Evolutionary conservation across 768 basidiomycete genomes (phyloP), one percentile per base, ranked within the genome.

Genomic region (Lactarius pseudohatsudake): DNA sequence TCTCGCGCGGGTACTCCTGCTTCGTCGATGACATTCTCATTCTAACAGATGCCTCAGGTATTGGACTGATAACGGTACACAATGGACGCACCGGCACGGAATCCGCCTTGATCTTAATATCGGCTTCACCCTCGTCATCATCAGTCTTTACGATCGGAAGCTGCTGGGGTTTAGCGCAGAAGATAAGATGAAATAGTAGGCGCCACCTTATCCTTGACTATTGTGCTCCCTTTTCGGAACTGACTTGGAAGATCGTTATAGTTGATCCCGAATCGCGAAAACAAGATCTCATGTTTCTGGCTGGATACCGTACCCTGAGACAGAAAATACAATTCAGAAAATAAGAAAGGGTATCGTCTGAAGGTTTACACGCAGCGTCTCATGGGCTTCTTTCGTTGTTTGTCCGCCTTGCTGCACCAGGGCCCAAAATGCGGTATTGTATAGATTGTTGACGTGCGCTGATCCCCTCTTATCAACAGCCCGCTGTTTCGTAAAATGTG

Each of bases 401-500:
- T 91, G 80, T 0, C 88, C 90, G n/a, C 88, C 91, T 71, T 91
- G 83, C 54, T 89, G 88, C 0, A 98, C 86, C 40, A 99, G 84
- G 0, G 94, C 91, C 97, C 96, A 98, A 74, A 98, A 99, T 0
- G 80, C 81, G 0, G 97, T 98, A 73, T 99, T 99, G 79, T 98
- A 96, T 28, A 99, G 79, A 75, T 99, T 99, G 74, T 99, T 99
- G 74, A 98, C 90, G 74, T 99, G 97, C 0, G 97, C 96, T 98
- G 75, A 28, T 69, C 59, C 64, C 69, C 59, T 59, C 11, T 8
- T 20, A 62, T 64, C 20, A 68, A 45, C 41, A 32, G 18, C 16
- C 13, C 43, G 41, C 11, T 57, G 26, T 11, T 34, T 57, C 4
- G 15, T 16, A 26, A 10, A 26, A 57, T 38, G 53, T 53, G n/a